Conservation (phyloP, 495 filamentous ascomycete species). For the Trichoderma erinaceum region DNA sequence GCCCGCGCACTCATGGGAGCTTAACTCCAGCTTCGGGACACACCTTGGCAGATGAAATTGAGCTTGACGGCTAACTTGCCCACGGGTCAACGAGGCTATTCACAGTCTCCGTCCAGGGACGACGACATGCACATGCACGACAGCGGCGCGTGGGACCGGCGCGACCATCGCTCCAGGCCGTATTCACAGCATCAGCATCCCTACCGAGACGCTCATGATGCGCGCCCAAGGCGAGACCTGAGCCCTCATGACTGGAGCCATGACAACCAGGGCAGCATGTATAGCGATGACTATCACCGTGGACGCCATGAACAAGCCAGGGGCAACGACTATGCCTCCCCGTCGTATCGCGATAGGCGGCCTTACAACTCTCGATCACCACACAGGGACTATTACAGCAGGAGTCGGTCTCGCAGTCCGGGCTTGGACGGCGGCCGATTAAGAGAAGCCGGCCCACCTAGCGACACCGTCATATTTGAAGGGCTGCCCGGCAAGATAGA, state of each 20-base stretch:
- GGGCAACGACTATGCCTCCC: constrained; percentile 38
- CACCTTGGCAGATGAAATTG: constrained; percentile 25
- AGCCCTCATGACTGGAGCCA: constrained; percentile 8
- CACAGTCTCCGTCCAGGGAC: constrained; percentile 27
- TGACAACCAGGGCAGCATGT: constrained; percentile 13
- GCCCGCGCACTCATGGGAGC: constrained; percentile 5
- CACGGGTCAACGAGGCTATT: constrained; percentile 29
- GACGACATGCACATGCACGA: constrained; percentile 11
- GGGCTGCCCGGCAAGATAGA: constrained; percentile 32
- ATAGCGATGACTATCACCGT: constrained; percentile 12
- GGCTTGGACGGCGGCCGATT: neutral
- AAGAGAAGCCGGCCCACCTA: constrained; percentile 5
- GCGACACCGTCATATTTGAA: constrained; percentile 54
- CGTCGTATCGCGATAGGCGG: constrained; percentile 17
- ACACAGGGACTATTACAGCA: constrained; percentile 33
- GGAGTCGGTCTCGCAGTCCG: constrained; percentile 21
- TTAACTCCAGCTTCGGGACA: constrained; percentile 25
- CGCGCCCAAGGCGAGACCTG: neutral
- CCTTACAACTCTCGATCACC: constrained; percentile 43
- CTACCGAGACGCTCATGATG: constrained; percentile 9
- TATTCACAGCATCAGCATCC: neutral
- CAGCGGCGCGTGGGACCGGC: neutral
- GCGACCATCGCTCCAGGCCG: constrained; percentile 3
- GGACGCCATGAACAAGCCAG: constrained; percentile 45
- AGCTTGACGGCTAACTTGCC: constrained; percentile 33